Base-by-base conservation (phyloP, 2,329 filamentous ascomycete genomes). In the Ascochyta fabae region DNA sequence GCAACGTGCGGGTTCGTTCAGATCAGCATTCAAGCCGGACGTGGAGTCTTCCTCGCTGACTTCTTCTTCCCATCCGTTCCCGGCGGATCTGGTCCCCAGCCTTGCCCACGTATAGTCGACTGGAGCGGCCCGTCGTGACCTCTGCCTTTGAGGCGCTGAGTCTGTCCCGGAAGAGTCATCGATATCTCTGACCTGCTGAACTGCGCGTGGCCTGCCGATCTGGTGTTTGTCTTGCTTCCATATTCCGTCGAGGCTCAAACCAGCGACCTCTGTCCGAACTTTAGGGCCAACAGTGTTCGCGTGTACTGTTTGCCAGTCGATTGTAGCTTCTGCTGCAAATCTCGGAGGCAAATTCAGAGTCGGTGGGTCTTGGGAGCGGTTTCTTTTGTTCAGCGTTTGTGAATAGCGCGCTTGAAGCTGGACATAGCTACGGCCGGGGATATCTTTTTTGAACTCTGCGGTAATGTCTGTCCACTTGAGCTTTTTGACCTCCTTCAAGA, bases 401-500 rank as follows among this genome's bases (percentile, higher is more conserved):
- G 68, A 73, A 29, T 74, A 77, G 3, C 62, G 60, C 12, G 58
- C 68, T 34, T 74, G 68, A 0, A 75, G 52, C 8, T 59, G 58
- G 4, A 36, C 19, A 12, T 64, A 64, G 9, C 48, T 67, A 3
- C 79, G 68, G 10, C 63, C 56, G 1, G 72, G 66, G 43, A 78
- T 75, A 26, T 75, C 64, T 2, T 35, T 51, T 24, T 61, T 54
- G 12, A 64, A 72, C 34, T 64, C 63, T 5, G 54, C 34, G 0
- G 66, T 64, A 8, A 81, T 78, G 1, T 73, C 60, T 2, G 61
- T 49, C 77, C 78, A 81, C 8, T 56, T 54, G 3, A 70, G 55
- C 6, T 63, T 60, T 33, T 77, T 73, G 0, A 76, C 74, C 48
- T 79, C 77, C 43, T 76, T 80, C 4, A 81, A 48, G 33, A 74